Conservation (phyloP, 495 filamentous ascomycete species). For the Daldinia vernicosa region DNA sequence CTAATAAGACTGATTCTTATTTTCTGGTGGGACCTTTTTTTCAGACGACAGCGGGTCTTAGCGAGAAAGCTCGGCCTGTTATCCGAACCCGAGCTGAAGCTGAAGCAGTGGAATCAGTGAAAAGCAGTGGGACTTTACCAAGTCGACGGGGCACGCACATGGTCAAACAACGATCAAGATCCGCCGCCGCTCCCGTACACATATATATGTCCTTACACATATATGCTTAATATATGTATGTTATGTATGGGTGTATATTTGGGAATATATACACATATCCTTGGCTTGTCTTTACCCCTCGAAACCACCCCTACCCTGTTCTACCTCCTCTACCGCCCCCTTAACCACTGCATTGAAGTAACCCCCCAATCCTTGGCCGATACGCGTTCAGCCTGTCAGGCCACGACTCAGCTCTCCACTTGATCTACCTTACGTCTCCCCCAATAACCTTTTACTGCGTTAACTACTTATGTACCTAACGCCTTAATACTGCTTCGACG, state of each 20-base stretch:
- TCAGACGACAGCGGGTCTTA: constrained; percentile 4
- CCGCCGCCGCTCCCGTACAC: constrained; percentile 17
- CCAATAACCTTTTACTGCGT: constrained; percentile 2
- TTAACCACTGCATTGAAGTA: constrained; percentile 8
- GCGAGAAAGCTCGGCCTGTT: neutral
- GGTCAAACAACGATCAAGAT: constrained; percentile 35
- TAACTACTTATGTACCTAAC: constrained; percentile 2
- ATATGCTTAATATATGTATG: neutral
- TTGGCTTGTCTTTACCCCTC: neutral
- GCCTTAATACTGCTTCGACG: constrained; percentile 3
- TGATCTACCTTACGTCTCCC: constrained; percentile 25
- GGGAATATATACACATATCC: neutral
- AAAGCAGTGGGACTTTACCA: constrained; percentile 20
- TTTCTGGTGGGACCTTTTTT: neutral
- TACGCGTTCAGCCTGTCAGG: constrained; percentile 40
- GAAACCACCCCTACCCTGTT: neutral
- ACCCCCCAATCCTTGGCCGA: constrained; percentile 16
- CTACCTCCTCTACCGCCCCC: neutral
- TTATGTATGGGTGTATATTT: neutral
- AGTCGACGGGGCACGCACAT: constrained; percentile 35
- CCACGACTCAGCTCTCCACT: constrained; percentile 40
- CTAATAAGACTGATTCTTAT: neutral
- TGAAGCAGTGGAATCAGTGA: neutral
- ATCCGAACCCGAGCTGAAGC: constrained; percentile 7
- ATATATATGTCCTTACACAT: neutral